Conservation (phyloP, 2,329 filamentous ascomycete genomes). For the Dactylonectria estremocensis region DNA sequence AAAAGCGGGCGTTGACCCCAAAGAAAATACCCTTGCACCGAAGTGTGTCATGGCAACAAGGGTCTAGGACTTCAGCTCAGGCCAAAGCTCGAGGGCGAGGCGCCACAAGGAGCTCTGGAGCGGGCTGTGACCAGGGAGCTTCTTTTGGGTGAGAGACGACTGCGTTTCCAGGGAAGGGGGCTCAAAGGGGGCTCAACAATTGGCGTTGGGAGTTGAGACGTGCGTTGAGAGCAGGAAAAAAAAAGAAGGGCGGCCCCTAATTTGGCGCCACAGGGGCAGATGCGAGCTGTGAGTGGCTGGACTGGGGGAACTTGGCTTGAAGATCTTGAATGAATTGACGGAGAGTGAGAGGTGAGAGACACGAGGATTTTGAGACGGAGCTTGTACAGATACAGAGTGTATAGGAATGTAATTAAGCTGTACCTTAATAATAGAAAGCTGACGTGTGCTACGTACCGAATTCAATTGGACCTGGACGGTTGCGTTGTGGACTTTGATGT, state of each 20-base stretch:
- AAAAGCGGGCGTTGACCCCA: slow-evolving; percentile 25
- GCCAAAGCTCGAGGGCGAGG: slow-evolving; percentile 2
- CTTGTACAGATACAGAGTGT: too few relatives aligned
- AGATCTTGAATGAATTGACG: not conserved
- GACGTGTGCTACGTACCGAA: not conserved
- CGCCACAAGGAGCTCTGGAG: slow-evolving; percentile 1
- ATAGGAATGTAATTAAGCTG: too few relatives aligned
- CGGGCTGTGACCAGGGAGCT: not conserved
- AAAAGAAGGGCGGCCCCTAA: slow-evolving; percentile 12
- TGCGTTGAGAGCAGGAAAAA: slow-evolving; percentile 19
- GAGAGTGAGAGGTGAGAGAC: not conserved
- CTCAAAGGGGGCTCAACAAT: slow-evolving; percentile 8
- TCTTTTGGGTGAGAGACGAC: not conserved
- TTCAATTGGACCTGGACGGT: not conserved
- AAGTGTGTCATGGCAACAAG: slow-evolving; percentile 16
- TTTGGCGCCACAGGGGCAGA: slow-evolving; percentile 26
- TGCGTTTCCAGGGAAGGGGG: not conserved
- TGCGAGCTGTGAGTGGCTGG: slow-evolving; percentile 10
- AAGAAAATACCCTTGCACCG: slow-evolving; percentile 12
- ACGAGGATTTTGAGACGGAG: too few relatives aligned
- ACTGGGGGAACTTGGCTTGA: slow-evolving; percentile 3
- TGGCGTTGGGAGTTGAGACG: slow-evolving; percentile 8
- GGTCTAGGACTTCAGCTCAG: not conserved
- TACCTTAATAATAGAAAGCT: not conserved
- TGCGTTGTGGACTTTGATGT: slow-evolving; percentile 15